Evolutionary conservation across 164 flowering plant species (phyloP).

Genomic region (Dillenia suffruticosa): DNA sequence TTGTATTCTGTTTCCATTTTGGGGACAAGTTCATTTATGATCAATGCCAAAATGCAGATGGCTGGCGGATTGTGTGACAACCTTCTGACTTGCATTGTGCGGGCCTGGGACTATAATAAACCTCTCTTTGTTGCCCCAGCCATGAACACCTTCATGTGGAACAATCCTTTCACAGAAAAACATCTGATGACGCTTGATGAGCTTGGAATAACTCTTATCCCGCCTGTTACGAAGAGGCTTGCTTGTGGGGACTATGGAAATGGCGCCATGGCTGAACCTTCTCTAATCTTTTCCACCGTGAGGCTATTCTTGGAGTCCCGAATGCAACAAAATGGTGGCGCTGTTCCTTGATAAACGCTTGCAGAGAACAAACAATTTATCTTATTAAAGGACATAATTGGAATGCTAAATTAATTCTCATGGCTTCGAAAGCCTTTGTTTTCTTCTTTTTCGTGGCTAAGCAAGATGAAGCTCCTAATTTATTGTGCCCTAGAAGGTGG

Average conservation of each 20-base stretch:
- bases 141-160: conserved; percentile 98
- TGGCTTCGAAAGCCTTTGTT: too few relatives aligned
- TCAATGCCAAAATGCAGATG: conserved; percentile 32
- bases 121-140: conserved; percentile 90
- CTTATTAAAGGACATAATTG: too few relatives aligned
- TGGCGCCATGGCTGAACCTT: conserved; percentile 97
- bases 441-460: too few relatives aligned
- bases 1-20: too few relatives aligned
- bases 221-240: conserved; percentile 72
- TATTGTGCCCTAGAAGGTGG: too few relatives aligned
- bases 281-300: conserved; percentile 60
- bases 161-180: conserved; percentile 72
- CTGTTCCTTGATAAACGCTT: neutral
- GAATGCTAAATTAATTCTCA: too few relatives aligned
- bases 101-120: conserved; percentile 92
- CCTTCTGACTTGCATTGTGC: conserved; percentile 73
- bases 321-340: conserved; percentile 14
- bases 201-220: conserved; percentile 72
- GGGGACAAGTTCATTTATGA: too few relatives aligned
- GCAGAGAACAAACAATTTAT: too few relatives aligned
- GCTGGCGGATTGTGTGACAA: conserved; percentile 92
- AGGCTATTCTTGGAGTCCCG: conserved; percentile 56
- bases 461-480: too few relatives aligned
- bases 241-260: conserved; percentile 90
- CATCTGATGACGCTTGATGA: conserved; percentile 64